phyloP scores from a whole-genome alignment of 2,329 filamentous ascomycete species.

The Lecanicillium sp. region DNA sequence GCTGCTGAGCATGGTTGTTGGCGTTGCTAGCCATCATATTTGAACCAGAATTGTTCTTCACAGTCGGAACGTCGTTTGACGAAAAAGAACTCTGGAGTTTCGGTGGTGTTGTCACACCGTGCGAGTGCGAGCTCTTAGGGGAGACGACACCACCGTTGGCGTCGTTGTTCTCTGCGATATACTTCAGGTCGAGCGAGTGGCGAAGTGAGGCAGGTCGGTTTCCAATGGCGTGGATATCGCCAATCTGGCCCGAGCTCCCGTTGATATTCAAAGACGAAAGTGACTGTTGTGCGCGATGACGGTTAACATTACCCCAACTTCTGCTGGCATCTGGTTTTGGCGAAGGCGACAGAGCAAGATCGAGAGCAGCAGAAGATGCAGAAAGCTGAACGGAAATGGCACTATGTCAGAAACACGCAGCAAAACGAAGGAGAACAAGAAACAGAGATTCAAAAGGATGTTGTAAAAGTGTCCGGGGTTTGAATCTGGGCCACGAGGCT shows the following conservation, averaged over 20 bases:
- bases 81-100: constrained; percentile 86
- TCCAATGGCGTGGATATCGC: constrained; percentile 38
- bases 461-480: too few relatives aligned
- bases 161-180: constrained; percentile 35
- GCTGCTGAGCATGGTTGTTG: constrained; percentile 54
- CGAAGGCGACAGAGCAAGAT: constrained; percentile 65
- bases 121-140: constrained; percentile 40
- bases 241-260: constrained; percentile 24
- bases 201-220: constrained; percentile 41
- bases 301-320: constrained; percentile 53
- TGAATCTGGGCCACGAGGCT: too few relatives aligned
- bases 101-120: constrained; percentile 53
- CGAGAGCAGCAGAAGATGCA: constrained; percentile 71
- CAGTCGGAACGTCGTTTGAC: constrained; percentile 76
- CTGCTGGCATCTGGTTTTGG: constrained; percentile 52
- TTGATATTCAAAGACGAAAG: constrained; percentile 38
- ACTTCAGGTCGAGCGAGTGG: constrained; percentile 50
- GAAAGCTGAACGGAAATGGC: constrained; percentile 52
- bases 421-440: constrained; percentile 13
- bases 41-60: constrained; percentile 58
- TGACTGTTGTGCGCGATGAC: constrained; percentile 59
- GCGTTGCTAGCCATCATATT: constrained; percentile 33
- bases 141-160: constrained; percentile 33
- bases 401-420: constrained; percentile 23
- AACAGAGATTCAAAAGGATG: constrained; percentile 6